Base-by-base conservation (phyloP, 2,329 filamentous ascomycete species). In the Botryotinia calthae region DNA sequence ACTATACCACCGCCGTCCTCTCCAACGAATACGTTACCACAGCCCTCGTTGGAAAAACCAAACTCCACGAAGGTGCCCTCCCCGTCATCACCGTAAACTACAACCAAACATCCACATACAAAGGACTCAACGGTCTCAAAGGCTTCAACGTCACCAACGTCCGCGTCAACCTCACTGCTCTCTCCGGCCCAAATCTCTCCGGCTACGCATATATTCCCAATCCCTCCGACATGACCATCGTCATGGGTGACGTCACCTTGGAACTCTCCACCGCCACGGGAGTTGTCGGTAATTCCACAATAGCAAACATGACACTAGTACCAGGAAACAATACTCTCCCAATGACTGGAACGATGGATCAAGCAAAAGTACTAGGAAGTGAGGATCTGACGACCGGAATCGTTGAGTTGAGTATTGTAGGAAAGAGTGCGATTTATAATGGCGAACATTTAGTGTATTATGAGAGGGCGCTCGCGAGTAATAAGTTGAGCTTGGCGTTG, bases 121-220 rank as follows among this genome's bases (percentile, higher is more conserved):
- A 86, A 78, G 87, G 86, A 3, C 82, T 90, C n/a, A 89, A 90
- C 80, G 83, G 83, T 44, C 84, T 91, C 18, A 77, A 82, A 48
- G 86, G 86, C 42, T 85, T 88, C 79, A 82, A 83, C 54, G 81
- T 88, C 51, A 84, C 82, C 25, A 80, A 84, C 46, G 83, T 88
- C 77, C 81, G 82, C 51, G 82, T 89, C 76, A 80, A 85, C 72
- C 78, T 81, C 14, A 80, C 79, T 46, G 72, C 79, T 1, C 73
- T 80, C 40, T 73, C 79, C 0, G 84, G 87, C 75, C 83, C 84
- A 73, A 90, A 89, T 79, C 83, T 89, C 77, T 79, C 84, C 34
- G 89, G 87, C 76, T 84, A 81, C 20, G 85, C 88, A 64, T 82
- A 79, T 74, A 87, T 91, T 67, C 88, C 88, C 73, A 91, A 90